Conservation (phyloP, 345 rosid genomes). For the Eutrema yunnanense region DNA sequence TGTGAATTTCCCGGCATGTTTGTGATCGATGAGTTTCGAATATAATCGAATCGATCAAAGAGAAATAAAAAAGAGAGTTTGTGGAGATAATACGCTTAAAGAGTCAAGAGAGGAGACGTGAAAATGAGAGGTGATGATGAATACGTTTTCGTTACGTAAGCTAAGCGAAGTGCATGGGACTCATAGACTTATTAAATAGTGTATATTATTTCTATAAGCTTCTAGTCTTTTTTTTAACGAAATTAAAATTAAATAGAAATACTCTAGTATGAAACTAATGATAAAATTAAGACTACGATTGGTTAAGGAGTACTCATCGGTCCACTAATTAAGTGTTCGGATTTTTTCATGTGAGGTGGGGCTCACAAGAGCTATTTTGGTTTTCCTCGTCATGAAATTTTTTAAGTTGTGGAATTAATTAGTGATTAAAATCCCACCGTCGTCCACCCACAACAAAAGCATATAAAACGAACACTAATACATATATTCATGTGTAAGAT, state of each 20-base stretch:
- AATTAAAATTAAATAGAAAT: neutral
- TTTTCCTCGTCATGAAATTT: neutral
- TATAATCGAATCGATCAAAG: neutral
- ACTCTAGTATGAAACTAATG: neutral
- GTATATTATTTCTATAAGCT: neutral
- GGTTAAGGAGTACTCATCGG: constrained; percentile 22
- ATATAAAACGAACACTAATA: neutral
- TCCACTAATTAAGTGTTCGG: neutral
- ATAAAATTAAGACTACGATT: constrained; percentile 8
- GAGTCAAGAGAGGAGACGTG: constrained; percentile 19
- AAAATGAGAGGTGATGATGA: constrained; percentile 29
- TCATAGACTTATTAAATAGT: constrained; percentile 26
- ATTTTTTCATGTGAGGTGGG: constrained; percentile 15
- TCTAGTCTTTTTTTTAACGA: neutral
- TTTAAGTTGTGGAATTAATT: neutral
- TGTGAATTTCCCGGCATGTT: constrained; percentile 5
- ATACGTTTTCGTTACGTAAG: constrained; percentile 33
- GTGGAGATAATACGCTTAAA: neutral
- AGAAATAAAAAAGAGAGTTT: neutral
- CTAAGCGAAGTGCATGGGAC: constrained; percentile 28
- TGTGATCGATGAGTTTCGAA: neutral
- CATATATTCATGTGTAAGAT: too few relatives aligned
- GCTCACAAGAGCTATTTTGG: neutral
- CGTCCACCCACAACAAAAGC: neutral
- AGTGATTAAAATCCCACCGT: constrained; percentile 5